Base-by-base conservation (phyloP, 1,284 basidiomycete genomes). In the Cryptococcus deneoformans region DNA sequence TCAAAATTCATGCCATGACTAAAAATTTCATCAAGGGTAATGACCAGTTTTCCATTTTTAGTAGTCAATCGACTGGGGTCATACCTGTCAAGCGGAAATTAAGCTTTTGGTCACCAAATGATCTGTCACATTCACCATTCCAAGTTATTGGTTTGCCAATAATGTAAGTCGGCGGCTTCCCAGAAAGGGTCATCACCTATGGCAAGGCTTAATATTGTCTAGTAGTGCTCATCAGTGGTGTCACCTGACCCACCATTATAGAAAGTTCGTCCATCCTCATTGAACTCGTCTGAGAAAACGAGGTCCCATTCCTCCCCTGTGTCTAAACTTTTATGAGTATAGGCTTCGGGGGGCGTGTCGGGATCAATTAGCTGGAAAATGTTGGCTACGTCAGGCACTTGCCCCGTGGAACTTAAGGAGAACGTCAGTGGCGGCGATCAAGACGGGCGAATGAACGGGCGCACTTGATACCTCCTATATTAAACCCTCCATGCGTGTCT, bases 221-320 rank as follows among this genome's bases (percentile, higher is more conserved):
- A 29, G 29, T 58, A 29, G 29, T 29, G 29, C 29, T 5, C 52
- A 2, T 6, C 3, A n/a, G 11, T 5, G 14, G 11, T 16, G 14
- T 6, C 16, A 45, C 24, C 34, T 20, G 2, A 58, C 65, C 52
- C 43, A 64, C 69, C 82, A 11, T 79, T 77, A 59, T 79, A 83
- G 64, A 84, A 84, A 1, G 79, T 80, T 50, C 83, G 70, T 6
- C 90, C 92, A 37, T 87, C 86, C 6, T 70, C 79, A 51, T 94
- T 86, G 75, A 96, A 96, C 77, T 98, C 94, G 76, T 98, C 94
- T 57, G 87, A 92, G 75, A 93, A 94, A 2, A 92, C 87, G 37
- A 97, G 84, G 60, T 87, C 81, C 77, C 90, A 92, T n/a, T 81
- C 75, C 54, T 85, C 80, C 3, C 89, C 89, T 65, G 71, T 75